These are phyloP conservation scores for Mallotus repandus DNA, from an alignment of 441 rosid genomes.

Conservation along the genomic window DNA sequence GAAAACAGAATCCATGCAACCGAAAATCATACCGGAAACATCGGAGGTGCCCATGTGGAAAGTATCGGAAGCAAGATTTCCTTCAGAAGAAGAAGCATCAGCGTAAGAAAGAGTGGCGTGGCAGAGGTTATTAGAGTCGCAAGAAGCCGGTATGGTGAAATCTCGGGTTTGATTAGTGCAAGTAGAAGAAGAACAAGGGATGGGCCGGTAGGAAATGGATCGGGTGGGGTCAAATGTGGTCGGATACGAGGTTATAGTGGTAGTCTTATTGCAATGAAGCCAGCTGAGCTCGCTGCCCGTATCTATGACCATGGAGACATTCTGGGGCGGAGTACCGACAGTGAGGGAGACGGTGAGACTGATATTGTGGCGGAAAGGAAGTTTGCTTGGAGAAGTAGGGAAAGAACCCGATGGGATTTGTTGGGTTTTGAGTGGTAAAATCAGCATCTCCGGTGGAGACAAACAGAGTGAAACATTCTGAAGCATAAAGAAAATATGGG, in stretches of 20 bases:
- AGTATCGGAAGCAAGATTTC: constrained; percentile 67
- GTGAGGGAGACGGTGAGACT: constrained; percentile 70
- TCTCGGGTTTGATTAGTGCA: constrained; percentile 67
- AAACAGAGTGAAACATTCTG: background rate
- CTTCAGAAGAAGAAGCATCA: constrained; percentile 78
- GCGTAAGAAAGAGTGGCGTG: constrained; percentile 82
- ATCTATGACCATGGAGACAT: constrained; percentile 80
- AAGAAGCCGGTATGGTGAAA: constrained; percentile 74
- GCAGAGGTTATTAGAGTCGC: constrained; percentile 69
- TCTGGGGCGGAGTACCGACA: constrained; percentile 86
- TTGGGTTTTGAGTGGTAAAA: constrained; percentile 63
- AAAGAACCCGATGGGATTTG: constrained; percentile 34
- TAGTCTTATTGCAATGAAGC: constrained; percentile 68
- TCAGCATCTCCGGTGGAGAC: constrained; percentile 21
- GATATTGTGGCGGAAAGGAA: constrained; percentile 76
- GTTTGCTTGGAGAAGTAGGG: constrained; percentile 61
- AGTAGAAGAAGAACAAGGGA: constrained; percentile 65
- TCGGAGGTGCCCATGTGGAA: constrained; percentile 56
- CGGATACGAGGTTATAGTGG: constrained; percentile 22
- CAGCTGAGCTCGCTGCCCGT: constrained; percentile 93
- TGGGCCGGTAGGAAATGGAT: constrained; percentile 57
- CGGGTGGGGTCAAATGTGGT: constrained; percentile 51
- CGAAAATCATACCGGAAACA: constrained; percentile 51
- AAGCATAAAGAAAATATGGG: background rate
- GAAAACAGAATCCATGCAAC: constrained; percentile 70